Base-by-base conservation (phyloP, 352 stramenopile species). In the Globisporangium cystogenes region DNA sequence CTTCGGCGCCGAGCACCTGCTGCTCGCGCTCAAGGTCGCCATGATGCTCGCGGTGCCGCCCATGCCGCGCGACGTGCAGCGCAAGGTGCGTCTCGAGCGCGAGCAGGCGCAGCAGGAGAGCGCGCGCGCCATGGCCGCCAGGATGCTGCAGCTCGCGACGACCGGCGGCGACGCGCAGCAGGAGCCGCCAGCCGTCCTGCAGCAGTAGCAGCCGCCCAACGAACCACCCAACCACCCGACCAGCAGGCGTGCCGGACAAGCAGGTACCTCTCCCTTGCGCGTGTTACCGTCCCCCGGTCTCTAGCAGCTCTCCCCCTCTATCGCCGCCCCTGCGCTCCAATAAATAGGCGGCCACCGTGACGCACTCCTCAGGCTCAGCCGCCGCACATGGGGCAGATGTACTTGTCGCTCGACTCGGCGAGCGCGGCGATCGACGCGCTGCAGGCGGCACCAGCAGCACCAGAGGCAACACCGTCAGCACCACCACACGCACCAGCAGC, bases 371-470 rank as follows among this genome's bases (percentile, higher is more conserved):
- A 5, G 24, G 47, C 51, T 52, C 81, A 69, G 14, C 81, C 81
- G 54, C 59, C 66, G 62, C 83, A 94, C 24, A 91, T 60, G 5
- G 83, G 83, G 27, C 83, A 91, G 60, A 92, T 89, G 69, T 94
- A 94, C 71, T 90, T 92, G 21, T 90, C 83, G 57, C 72, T 84
- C 24, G 81, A 78, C 20, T 87, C 74, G 20, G 69, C 56, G 46
- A 94, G 79, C 21, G 71, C 57, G 31, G 77, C 72, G 33, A 94
- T 72, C 1, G 67, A 46, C 35, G 62, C 65, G 24, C 78, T 89
- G 48, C 46, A 43, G 7, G 7, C n/a, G 21, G 53, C 7, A 62
- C 24, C 26, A 29, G 26, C 26, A 29, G 26, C 26, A 29, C 12
- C 48, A 55, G 54, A 2, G 46, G 23, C 12, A 21, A 42, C 51